Percentiles rank a stretch among this genome's conserved stretches.
Conservation (phyloP, 2,329 filamentous ascomycete genomes). For the Aspergillus aculeatinus region DNA sequence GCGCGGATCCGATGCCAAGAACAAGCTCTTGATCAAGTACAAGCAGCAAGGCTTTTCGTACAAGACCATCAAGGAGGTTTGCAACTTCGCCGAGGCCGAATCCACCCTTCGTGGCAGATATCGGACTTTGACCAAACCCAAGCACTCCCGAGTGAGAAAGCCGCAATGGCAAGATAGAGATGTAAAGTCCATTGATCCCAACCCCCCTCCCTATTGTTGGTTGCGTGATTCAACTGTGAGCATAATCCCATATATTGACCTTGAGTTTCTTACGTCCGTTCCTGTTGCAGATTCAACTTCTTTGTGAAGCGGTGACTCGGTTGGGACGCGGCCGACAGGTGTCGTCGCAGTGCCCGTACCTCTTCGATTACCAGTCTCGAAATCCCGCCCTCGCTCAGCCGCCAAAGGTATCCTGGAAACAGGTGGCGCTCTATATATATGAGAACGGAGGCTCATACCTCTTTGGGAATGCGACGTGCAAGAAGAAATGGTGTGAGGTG, state of each 20-base stretch:
- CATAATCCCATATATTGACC: no score
- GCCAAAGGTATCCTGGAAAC: slow-evolving; percentile 59
- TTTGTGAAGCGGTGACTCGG: slow-evolving; percentile 39
- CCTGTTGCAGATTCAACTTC: slow-evolving; percentile 38
- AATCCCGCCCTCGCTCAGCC: slow-evolving; percentile 14
- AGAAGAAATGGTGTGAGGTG: slow-evolving; percentile 60
- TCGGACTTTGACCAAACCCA: slow-evolving; percentile 47
- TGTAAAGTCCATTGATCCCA: slow-evolving; percentile 33
- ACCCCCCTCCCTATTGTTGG: neutral
- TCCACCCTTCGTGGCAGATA: slow-evolving; percentile 50
- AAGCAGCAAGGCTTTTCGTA: slow-evolving; percentile 47
- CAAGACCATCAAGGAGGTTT: slow-evolving; percentile 47
- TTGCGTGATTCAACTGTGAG: neutral
- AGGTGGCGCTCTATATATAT: slow-evolving; percentile 55
- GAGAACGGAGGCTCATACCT: slow-evolving; percentile 56
- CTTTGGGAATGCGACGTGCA: slow-evolving; percentile 62
- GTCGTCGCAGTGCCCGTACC: slow-evolving; percentile 1
- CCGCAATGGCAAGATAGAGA: slow-evolving; percentile 46
- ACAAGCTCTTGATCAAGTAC: slow-evolving; percentile 42
- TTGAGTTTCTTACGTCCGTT: neutral
- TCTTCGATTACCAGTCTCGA: slow-evolving; percentile 6
- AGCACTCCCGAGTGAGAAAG: slow-evolving; percentile 47
- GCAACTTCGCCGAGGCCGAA: slow-evolving; percentile 47
- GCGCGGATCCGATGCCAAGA: slow-evolving; percentile 28
- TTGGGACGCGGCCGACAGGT: slow-evolving; percentile 21